Evolutionary conservation across 768 basidiomycete species (phyloP).

Genomic region (Podaxis sp.): DNA sequence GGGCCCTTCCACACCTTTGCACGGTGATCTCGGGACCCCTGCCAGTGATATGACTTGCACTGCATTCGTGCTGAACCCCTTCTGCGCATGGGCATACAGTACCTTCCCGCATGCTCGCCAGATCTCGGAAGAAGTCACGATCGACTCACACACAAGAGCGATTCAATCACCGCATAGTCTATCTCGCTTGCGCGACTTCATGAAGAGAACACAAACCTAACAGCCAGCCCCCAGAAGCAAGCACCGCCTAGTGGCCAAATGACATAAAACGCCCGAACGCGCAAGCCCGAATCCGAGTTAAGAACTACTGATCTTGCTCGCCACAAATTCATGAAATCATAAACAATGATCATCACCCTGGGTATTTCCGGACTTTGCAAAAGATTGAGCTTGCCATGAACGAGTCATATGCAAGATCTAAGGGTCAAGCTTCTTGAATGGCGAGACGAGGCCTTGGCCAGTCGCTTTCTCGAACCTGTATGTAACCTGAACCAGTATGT

Average conservation of each 20-base stretch:
- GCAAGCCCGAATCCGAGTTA: neutral
- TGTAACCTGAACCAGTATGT: too few species aligned
- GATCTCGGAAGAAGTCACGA: neutral
- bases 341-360: neutral
- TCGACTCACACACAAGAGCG: neutral
- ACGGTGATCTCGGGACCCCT: neutral
- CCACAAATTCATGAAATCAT: neutral
- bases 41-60: neutral
- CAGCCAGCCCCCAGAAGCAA: neutral
- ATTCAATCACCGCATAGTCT: neutral
- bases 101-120: neutral
- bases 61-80: neutral
- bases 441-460: too few species aligned
- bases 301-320: neutral
- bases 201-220: neutral
- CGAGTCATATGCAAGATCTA: neutral
- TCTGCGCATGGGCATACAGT: neutral
- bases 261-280: slow-evolving; percentile 3
- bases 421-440: neutral
- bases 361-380: neutral
- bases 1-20: slow-evolving; percentile 2
- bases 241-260: neutral
- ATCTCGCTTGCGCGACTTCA: neutral
- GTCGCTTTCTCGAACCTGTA: too few species aligned
- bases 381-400: neutral